Conservation (phyloP, 495 filamentous ascomycete species). For the Daldinia decipiens region DNA sequence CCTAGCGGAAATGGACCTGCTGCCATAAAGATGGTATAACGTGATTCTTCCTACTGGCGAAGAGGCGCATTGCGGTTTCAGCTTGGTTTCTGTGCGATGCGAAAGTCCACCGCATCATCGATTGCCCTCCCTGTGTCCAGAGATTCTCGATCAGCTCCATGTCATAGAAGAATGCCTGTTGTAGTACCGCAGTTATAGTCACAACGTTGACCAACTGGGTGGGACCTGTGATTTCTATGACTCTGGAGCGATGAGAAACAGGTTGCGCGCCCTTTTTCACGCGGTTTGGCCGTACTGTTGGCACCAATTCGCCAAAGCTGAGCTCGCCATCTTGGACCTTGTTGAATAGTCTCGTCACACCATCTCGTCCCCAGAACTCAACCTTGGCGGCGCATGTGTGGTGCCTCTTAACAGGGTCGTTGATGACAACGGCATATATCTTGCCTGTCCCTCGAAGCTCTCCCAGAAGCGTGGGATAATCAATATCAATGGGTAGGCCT, state of each 20-base stretch:
- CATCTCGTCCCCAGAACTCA: background rate
- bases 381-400: background rate
- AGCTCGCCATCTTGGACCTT: background rate
- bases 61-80: background rate
- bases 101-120: background rate
- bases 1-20: background rate
- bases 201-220: background rate
- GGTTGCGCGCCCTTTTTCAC: background rate
- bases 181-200: background rate
- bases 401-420: background rate
- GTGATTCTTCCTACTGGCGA: background rate
- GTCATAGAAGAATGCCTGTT: background rate
- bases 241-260: background rate
- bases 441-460: background rate
- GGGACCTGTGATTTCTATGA: background rate
- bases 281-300: background rate
- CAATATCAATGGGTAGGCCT: background rate
- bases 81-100: background rate
- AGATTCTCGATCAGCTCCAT: background rate
- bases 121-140: background rate
- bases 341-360: background rate
- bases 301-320: background rate
- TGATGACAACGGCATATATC: constrained; percentile 3
- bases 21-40: background rate
- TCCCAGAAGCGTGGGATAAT: background rate